Evolutionary conservation across 805 yeast genomes (phyloP).

Genomic region (Yamadazyma olivae): DNA sequence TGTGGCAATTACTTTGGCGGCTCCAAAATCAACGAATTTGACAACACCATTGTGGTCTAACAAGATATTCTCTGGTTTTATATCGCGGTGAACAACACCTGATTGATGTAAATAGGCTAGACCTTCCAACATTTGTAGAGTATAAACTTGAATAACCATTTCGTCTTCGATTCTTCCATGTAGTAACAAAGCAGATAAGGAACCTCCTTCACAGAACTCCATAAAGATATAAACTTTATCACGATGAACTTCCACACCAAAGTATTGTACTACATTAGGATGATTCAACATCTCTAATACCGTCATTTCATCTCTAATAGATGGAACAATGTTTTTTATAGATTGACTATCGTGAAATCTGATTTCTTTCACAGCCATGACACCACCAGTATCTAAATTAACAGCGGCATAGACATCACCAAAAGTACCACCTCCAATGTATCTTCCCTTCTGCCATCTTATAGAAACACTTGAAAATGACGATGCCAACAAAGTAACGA

Average conservation of each 20-base stretch:
- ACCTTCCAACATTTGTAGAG: constrained; percentile 92
- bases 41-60: constrained; percentile 90
- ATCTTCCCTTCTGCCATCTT: constrained; percentile 95
- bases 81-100: constrained; percentile 95
- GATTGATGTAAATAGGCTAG: constrained; percentile 90
- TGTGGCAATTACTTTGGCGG: constrained; percentile 84
- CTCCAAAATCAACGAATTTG: constrained; percentile 96
- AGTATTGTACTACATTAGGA: constrained; percentile 94
- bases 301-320: constrained; percentile 94
- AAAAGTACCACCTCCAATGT: constrained; percentile 93
- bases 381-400: constrained; percentile 90
- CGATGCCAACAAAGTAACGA: constrained; percentile 80
- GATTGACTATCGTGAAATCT: constrained; percentile 85
- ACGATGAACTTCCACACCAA: constrained; percentile 95
- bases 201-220: constrained; percentile 98
- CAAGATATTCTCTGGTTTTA: constrained; percentile 91
- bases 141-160: constrained; percentile 82
- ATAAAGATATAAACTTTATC: constrained; percentile 93
- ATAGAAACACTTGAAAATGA: constrained; percentile 86
- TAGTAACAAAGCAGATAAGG: constrained; percentile 77
- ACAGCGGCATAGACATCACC: constrained; percentile 92
- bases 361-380: constrained; percentile 96
- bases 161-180: constrained; percentile 97
- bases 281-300: constrained; percentile 92
- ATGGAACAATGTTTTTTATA: constrained; percentile 77